Evolutionary conservation across 1,284 basidiomycete species (phyloP).

Genomic region (Leccinum subrobustum): DNA sequence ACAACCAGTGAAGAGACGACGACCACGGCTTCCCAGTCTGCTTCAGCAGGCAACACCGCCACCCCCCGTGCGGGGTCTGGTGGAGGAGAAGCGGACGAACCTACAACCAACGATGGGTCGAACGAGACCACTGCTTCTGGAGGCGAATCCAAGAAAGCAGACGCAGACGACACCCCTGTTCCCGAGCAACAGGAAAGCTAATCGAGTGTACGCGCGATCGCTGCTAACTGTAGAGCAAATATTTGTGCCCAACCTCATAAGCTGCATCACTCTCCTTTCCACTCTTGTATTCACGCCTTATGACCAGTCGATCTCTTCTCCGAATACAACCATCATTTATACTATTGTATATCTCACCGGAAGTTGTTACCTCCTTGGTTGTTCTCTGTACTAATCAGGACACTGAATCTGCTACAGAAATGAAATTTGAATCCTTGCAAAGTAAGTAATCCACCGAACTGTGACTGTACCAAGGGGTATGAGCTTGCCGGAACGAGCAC

Average conservation of each 20-base stretch:
- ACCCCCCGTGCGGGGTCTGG: constrained; percentile 13
- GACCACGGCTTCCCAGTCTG: constrained; percentile 33
- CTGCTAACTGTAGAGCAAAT: background rate
- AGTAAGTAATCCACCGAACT: background rate
- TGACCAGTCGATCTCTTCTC: constrained; percentile 1
- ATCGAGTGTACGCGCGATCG: background rate
- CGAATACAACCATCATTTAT: constrained; percentile 10
- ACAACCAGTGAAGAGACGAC: constrained; percentile 39
- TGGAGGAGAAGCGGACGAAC: constrained; percentile 25
- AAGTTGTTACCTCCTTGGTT: background rate
- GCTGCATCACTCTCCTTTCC: constrained; percentile 7
- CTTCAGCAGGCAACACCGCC: constrained; percentile 21
- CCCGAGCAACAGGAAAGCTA: constrained; percentile 6
- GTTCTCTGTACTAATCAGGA: constrained; percentile 20
- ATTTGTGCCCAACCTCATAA: background rate
- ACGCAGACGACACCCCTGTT: background rate
- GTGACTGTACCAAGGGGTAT: background rate
- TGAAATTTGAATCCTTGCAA: background rate
- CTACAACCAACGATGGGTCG: background rate
- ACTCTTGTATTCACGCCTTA: constrained; percentile 5
- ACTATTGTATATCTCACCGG: constrained; percentile 14
- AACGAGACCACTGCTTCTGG: constrained; percentile 4
- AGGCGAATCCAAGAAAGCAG: constrained; percentile 7
- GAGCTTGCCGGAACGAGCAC: background rate
- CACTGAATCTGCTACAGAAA: background rate